A percentile compares a stretch with the other conserved stretches of the same genome.
Evolutionary conservation across 1,284 basidiomycete species (phyloP).

Genomic region (Leccinum solheimii): DNA sequence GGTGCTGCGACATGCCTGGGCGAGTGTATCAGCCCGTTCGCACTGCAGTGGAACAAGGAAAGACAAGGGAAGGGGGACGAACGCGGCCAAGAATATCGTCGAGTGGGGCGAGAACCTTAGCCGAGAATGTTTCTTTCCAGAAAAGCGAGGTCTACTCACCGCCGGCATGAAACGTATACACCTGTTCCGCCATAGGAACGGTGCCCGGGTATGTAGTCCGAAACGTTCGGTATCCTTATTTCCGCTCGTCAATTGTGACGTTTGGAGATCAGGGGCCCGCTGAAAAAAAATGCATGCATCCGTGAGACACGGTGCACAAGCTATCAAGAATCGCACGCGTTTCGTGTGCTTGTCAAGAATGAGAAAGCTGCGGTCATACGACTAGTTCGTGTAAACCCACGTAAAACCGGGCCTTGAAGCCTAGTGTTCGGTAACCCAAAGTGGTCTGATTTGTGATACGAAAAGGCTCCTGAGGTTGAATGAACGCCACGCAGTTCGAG

Average conservation of each 20-base stretch:
- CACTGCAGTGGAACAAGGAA: slow-evolving; percentile 1
- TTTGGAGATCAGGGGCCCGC: not conserved
- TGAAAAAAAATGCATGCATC: not conserved
- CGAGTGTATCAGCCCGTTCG: not conserved
- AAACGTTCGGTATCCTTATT: not conserved
- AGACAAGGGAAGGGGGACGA: not conserved
- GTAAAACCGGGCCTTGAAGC: not conserved
- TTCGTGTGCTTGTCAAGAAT: not conserved
- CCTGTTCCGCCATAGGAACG: not conserved
- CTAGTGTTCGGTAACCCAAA: not conserved
- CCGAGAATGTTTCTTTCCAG: slow-evolving; percentile 5
- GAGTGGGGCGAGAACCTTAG: slow-evolving; percentile 4
- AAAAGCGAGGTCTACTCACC: not conserved
- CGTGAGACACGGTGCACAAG: not conserved
- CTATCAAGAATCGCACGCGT: not conserved
- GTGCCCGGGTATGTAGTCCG: not conserved
- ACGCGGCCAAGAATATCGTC: slow-evolving; percentile 5
- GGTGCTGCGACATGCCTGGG: not conserved
- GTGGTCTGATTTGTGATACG: not conserved
- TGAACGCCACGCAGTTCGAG: too few species aligned
- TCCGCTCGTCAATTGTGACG: not conserved
- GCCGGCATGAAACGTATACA: not conserved
- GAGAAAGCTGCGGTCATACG: not conserved
- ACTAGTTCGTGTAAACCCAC: not conserved
- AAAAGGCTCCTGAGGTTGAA: not conserved